A percentile compares a stretch with the other conserved stretches of the same genome.
phyloP scores from a whole-genome alignment of 768 basidiomycete genomes.

The Austroboletus festivus region DNA sequence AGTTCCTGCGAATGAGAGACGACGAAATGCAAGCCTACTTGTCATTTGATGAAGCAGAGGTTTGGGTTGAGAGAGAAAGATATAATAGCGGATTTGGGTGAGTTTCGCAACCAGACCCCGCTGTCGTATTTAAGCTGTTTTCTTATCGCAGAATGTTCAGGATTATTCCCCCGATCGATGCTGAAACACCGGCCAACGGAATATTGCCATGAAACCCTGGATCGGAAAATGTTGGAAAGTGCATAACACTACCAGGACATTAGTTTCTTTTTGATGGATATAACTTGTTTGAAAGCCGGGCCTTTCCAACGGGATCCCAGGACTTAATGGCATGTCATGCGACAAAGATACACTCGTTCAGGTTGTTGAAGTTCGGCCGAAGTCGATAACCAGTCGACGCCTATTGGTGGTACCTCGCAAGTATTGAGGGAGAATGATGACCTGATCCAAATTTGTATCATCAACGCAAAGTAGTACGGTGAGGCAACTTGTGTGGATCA shows the following conservation, averaged over 20 bases:
- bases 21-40: constrained; percentile 14
- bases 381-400: too few species aligned
- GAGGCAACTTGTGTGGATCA: too few species aligned
- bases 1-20: constrained; percentile 10
- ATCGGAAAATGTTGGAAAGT: constrained; percentile 1
- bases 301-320: constrained; percentile 5
- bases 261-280: constrained; percentile 8
- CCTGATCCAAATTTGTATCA: not conserved
- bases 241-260: not conserved
- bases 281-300: constrained; percentile 22
- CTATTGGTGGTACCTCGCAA: too few species aligned
- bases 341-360: not conserved
- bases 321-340: not conserved
- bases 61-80: not conserved
- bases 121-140: constrained; percentile 25
- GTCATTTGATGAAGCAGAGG: constrained; percentile 14
- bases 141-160: constrained; percentile 8
- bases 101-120: not conserved
- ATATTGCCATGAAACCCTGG: constrained; percentile 2
- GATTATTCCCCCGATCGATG: not conserved
- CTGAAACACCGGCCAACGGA: constrained; percentile 2
- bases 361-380: not conserved
- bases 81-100: not conserved
- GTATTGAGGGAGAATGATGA: too few species aligned
- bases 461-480: too few species aligned